Conservation (phyloP, 2,329 filamentous ascomycete species). For the Thermochaetoides dissita region DNA sequence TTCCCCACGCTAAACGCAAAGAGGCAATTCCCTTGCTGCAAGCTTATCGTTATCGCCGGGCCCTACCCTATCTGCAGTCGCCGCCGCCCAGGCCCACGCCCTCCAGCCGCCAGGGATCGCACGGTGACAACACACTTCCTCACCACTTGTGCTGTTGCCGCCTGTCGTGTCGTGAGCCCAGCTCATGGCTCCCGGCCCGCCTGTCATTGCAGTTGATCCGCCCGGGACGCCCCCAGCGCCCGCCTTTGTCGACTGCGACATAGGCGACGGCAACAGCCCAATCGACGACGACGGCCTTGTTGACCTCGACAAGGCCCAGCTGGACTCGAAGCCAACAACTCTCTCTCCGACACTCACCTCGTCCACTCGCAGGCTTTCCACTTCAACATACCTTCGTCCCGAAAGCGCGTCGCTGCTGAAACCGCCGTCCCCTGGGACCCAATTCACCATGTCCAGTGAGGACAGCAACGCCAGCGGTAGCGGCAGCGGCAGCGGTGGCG, state of each 20-base stretch:
- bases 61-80: too few species aligned
- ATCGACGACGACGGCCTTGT: slow-evolving; percentile 13
- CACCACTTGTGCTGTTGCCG: background rate
- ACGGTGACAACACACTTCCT: slow-evolving; percentile 2
- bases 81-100: too few species aligned
- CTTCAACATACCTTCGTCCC: background rate
- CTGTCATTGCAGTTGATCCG: slow-evolving; percentile 35
- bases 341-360: slow-evolving; percentile 6
- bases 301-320: slow-evolving; percentile 10
- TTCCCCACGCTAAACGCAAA: too few species aligned
- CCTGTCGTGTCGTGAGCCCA: background rate
- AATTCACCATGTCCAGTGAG: slow-evolving; percentile 23
- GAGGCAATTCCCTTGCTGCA: too few species aligned
- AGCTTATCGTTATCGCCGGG: too few species aligned
- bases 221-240: slow-evolving; percentile 53
- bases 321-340: background rate
- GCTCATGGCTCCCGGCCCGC: slow-evolving; percentile 44
- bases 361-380: slow-evolving; percentile 1
- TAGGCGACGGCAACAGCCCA: slow-evolving; percentile 22
- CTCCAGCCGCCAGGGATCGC: too few species aligned
- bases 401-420: slow-evolving; percentile 10
- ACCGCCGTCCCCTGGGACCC: slow-evolving; percentile 16
- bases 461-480: slow-evolving; percentile 14
- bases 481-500: background rate
- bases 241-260: slow-evolving; percentile 28